phyloP scores from a whole-genome alignment of 345 rosid species.

The Arabidopsis thaliana region DNA sequence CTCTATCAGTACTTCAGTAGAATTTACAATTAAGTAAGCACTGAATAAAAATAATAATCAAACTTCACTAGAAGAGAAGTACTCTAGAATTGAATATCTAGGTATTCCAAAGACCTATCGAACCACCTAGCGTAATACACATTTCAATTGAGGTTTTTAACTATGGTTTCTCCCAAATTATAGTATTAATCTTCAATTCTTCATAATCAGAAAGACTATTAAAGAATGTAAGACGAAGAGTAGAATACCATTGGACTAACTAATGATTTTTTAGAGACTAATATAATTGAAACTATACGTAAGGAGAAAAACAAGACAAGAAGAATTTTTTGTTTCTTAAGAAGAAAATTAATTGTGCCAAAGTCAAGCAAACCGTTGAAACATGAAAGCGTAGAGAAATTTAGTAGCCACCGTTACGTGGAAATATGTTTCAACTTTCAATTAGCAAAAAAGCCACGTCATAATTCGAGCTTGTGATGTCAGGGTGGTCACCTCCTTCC shows the following conservation, averaged over 20 bases:
- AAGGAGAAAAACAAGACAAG: constrained; percentile 21
- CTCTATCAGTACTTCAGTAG: constrained; percentile 9
- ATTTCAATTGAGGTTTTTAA: not conserved
- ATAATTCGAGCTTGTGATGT: constrained; percentile 1
- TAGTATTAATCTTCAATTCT: not conserved
- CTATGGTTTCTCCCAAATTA: constrained; percentile 5
- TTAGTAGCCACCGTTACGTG: constrained; percentile 40
- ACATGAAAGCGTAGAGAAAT: constrained; percentile 36
- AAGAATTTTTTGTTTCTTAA: too few species aligned
- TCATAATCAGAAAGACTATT: not conserved
- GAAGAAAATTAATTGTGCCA: constrained; percentile 3
- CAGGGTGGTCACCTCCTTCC: constrained; percentile 9
- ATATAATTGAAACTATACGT: not conserved
- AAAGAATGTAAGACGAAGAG: constrained; percentile 15
- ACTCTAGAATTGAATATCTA: constrained; percentile 6
- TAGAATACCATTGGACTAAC: not conserved
- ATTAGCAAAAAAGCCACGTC: not conserved
- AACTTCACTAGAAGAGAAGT: not conserved
- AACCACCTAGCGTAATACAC: not conserved
- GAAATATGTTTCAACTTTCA: constrained; percentile 9
- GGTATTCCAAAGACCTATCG: not conserved
- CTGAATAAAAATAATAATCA: not conserved
- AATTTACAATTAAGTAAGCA: constrained; percentile 19
- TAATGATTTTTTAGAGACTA: constrained; percentile 23
- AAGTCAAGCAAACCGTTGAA: constrained; percentile 43